These are phyloP conservation scores for Pythium grandisporangium DNA, from an alignment of 352 stramenopile species.

Conservation along the genomic window DNA sequence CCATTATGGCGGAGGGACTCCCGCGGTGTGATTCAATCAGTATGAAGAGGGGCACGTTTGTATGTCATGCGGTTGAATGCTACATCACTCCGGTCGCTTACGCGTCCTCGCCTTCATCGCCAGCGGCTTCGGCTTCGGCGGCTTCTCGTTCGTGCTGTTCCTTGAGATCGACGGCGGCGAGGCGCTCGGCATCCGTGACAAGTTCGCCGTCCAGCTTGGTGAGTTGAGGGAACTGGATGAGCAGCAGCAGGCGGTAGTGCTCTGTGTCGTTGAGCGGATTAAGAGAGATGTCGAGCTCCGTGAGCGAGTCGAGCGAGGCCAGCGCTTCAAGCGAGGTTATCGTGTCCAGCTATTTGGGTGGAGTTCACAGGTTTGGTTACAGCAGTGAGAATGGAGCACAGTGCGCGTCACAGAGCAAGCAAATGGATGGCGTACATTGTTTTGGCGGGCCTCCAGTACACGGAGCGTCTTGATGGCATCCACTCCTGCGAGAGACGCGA, in stretches of 20 bases:
- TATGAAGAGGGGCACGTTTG: too few relatives aligned
- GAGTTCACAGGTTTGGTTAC: too few relatives aligned
- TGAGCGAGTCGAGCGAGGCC: conserved; percentile 25
- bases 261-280: conserved; percentile 48
- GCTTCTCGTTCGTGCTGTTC: conserved; percentile 13
- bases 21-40: too few relatives aligned
- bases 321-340: conserved; percentile 39
- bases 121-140: conserved; percentile 16
- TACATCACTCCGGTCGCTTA: too few relatives aligned
- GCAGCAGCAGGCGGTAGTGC: conserved; percentile 40
- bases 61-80: too few relatives aligned
- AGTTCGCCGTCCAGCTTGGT: conserved; percentile 45
- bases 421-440: conserved; percentile 31
- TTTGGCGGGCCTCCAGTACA: conserved; percentile 41
- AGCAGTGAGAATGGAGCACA: too few relatives aligned
- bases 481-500: conserved; percentile 40
- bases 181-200: conserved; percentile 51
- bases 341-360: conserved; percentile 46
- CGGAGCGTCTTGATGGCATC: conserved; percentile 32
- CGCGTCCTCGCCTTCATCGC: too few relatives aligned
- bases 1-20: too few relatives aligned
- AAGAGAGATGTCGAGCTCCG: conserved; percentile 31
- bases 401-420: neutral
- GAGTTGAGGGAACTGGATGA: conserved; percentile 42
- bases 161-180: conserved; percentile 50